A percentile compares a stretch with the other conserved stretches of the same genome.
These are phyloP conservation scores for Bjerkandera adusta DNA, from an alignment of 1,284 basidiomycete species.

Conservation along the genomic window DNA sequence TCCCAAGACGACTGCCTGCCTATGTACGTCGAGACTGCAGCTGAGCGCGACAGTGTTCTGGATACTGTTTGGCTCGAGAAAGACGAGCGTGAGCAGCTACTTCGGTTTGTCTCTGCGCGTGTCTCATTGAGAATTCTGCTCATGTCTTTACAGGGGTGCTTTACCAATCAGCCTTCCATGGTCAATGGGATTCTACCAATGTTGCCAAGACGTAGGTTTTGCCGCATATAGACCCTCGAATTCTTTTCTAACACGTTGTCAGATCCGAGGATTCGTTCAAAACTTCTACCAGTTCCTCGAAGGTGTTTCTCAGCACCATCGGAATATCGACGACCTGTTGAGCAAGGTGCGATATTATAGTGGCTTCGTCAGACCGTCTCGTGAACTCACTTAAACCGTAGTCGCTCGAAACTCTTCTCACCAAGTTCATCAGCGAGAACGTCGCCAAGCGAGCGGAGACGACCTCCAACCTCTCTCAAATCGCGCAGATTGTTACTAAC, in stretches of 20 bases:
- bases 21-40: slow-evolving; percentile 78
- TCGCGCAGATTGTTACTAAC: slow-evolving; percentile 93
- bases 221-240: background rate
- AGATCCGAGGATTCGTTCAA: slow-evolving; percentile 91
- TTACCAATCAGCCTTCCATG: slow-evolving; percentile 87
- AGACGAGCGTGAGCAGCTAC: slow-evolving; percentile 61
- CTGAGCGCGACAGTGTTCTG: slow-evolving; percentile 77
- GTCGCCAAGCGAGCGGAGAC: slow-evolving; percentile 72
- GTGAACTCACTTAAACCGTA: too few relatives aligned
- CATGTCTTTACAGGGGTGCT: slow-evolving; percentile 45
- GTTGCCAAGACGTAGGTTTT: slow-evolving; percentile 82
- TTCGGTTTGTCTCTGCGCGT: slow-evolving; percentile 40
- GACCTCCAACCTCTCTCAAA: slow-evolving; percentile 86
- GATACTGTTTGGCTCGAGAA: slow-evolving; percentile 85
- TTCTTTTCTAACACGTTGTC: background rate
- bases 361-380: too few relatives aligned
- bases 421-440: slow-evolving; percentile 77
- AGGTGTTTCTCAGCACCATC: slow-evolving; percentile 88
- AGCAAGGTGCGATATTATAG: slow-evolving; percentile 64
- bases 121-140: background rate
- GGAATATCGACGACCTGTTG: slow-evolving; percentile 90
- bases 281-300: slow-evolving; percentile 98
- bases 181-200: slow-evolving; percentile 93
- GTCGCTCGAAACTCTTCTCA: slow-evolving; percentile 87
- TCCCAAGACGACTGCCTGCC: slow-evolving; percentile 89